phyloP scores from a whole-genome alignment of 1,284 basidiomycete genomes.

The Cryptococcus jaspeensis region DNA sequence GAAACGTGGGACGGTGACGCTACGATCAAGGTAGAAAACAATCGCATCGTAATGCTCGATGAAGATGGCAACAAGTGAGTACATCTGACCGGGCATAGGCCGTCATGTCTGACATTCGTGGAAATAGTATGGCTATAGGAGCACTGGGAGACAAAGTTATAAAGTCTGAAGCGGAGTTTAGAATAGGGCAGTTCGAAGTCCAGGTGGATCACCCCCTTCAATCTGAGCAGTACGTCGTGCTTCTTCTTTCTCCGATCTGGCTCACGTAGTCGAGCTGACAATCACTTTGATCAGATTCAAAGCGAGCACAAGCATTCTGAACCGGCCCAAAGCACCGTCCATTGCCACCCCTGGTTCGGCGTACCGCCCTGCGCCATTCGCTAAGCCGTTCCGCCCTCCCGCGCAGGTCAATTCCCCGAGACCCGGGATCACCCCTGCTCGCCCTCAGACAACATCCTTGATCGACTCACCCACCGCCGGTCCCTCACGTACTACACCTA shows the following conservation, averaged over 20 bases:
- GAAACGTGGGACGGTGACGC: constrained; percentile 54
- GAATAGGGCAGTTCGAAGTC: constrained; percentile 67
- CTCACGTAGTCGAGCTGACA: constrained; percentile 7
- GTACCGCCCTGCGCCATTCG: constrained; percentile 23
- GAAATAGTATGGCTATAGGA: constrained; percentile 32
- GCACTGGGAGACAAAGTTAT: constrained; percentile 23
- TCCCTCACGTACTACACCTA: constrained; percentile 9
- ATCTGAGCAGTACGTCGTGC: constrained; percentile 31
- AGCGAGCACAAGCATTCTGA: constrained; percentile 28
- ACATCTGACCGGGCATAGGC: neutral
- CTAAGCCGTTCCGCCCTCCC: constrained; percentile 20
- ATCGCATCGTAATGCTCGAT: constrained; percentile 53
- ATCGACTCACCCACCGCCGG: constrained; percentile 6
- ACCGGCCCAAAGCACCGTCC: constrained; percentile 17
- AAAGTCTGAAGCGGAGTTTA: constrained; percentile 53
- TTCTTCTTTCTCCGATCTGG: neutral
- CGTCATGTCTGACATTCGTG: neutral
- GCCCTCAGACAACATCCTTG: too few relatives aligned
- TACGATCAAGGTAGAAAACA: constrained; percentile 60
- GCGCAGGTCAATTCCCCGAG: neutral
- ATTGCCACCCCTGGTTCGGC: constrained; percentile 7
- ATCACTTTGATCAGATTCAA: constrained; percentile 25
- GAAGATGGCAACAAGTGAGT: constrained; percentile 51
- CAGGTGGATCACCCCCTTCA: constrained; percentile 34
- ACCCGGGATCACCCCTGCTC: neutral